These are phyloP conservation scores for Fusarium oligoseptatum DNA, from an alignment of 2,329 filamentous ascomycete genomes.

Conservation along the genomic window DNA sequence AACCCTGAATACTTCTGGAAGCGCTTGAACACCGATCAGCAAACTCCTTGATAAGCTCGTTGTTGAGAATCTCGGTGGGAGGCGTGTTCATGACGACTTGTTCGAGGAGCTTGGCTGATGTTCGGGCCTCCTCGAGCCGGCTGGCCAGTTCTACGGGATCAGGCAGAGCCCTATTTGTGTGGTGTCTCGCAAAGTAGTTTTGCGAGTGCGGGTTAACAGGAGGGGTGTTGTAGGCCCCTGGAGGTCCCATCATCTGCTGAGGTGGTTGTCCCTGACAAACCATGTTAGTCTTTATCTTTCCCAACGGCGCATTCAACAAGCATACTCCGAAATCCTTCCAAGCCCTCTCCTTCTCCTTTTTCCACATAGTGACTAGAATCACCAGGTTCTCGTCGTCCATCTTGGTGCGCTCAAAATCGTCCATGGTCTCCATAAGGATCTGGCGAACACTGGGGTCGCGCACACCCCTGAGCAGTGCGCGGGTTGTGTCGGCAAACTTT, in stretches of 20 bases:
- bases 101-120: slow-evolving; percentile 90
- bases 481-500: slow-evolving; percentile 82
- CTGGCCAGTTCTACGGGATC: slow-evolving; percentile 81
- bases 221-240: slow-evolving; percentile 18
- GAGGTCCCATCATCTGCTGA: slow-evolving; percentile 26
- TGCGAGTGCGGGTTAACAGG: slow-evolving; percentile 57
- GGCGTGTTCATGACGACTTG: slow-evolving; percentile 92
- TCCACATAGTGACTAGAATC: slow-evolving; percentile 87
- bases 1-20: slow-evolving; percentile 84
- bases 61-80: slow-evolving; percentile 78
- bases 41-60: slow-evolving; percentile 95
- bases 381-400: slow-evolving; percentile 79
- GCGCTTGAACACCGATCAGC: slow-evolving; percentile 86
- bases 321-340: slow-evolving; percentile 65
- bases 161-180: slow-evolving; percentile 68
- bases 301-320: slow-evolving; percentile 18
- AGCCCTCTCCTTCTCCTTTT: slow-evolving; percentile 81
- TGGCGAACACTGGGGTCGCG: slow-evolving; percentile 84
- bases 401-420: slow-evolving; percentile 80
- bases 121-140: slow-evolving; percentile 89
- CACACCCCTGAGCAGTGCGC: slow-evolving; percentile 78
- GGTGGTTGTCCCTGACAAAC: slow-evolving; percentile 36
- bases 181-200: slow-evolving; percentile 70
- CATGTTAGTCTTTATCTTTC: slow-evolving; percentile 24
- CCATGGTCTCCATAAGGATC: slow-evolving; percentile 88